Percentiles rank a stretch among this genome's conserved stretches.
phyloP scores from a whole-genome alignment of 2,329 filamentous ascomycete species.

The Westerdykella sp. region DNA sequence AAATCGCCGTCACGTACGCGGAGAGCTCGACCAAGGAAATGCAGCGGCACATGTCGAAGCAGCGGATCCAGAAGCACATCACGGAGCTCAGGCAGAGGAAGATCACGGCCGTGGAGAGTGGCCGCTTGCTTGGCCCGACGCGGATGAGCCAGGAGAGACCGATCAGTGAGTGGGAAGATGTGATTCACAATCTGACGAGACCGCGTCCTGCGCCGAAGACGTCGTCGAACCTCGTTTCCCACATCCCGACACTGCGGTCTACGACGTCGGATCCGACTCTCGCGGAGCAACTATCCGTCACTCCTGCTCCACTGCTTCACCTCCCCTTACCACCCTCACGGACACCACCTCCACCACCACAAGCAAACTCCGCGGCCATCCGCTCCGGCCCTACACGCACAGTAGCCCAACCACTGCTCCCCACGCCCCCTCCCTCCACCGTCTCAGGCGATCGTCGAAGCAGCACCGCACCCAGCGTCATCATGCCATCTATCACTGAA shows the following conservation, averaged over 20 bases:
- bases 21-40: conserved; percentile 32
- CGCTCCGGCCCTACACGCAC: conserved; percentile 17
- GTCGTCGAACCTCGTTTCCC: conserved; percentile 22
- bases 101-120: conserved; percentile 18
- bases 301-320: conserved; percentile 17
- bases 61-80: conserved; percentile 39
- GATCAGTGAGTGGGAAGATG: conserved; percentile 36
- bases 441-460: conserved; percentile 14
- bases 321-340: conserved; percentile 1
- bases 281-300: conserved; percentile 13
- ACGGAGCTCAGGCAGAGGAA: conserved; percentile 38
- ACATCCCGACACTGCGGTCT: conserved; percentile 23
- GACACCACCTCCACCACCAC: conserved; percentile 11
- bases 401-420: conserved; percentile 26
- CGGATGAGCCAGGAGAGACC: conserved; percentile 39
- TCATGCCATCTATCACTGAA: conserved; percentile 29
- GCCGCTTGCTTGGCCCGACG: conserved; percentile 29
- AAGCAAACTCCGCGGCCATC: not conserved
- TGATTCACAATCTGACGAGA: conserved; percentile 26
- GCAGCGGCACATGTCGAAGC: conserved; percentile 36
- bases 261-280: conserved; percentile 9
- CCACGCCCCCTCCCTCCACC: conserved; percentile 26
- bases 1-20: conserved; percentile 35
- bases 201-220: conserved; percentile 14
- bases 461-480: conserved; percentile 18